These are phyloP conservation scores for Rubia yunnanensis DNA, from an alignment of 257 asterid genomes.

Conservation along the genomic window DNA sequence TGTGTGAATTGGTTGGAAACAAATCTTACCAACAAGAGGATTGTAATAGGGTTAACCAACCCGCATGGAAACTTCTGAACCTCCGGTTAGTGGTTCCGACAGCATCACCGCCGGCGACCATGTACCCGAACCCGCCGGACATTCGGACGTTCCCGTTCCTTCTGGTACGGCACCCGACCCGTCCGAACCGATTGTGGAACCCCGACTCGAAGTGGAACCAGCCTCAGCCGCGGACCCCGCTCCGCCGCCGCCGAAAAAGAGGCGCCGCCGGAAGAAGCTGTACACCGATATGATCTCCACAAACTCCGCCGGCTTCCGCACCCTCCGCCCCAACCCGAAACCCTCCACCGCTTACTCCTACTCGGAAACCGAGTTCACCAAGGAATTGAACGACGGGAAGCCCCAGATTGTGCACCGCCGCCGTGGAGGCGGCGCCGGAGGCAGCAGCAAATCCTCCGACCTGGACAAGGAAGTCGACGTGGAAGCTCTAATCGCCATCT, in stretches of 20 bases:
- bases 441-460: conserved; percentile 41
- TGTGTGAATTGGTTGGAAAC: too few species aligned
- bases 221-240: conserved; percentile 19
- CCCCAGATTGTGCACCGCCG: conserved; percentile 38
- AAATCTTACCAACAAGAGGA: too few species aligned
- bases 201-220: conserved; percentile 16
- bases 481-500: conserved; percentile 85
- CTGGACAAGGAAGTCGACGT: conserved; percentile 78
- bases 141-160: conserved; percentile 5
- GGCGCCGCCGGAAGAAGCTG: conserved; percentile 90
- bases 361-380: conserved; percentile 32
- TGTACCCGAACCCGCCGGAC: not conserved
- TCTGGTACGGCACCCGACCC: conserved; percentile 20
- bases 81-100: not conserved
- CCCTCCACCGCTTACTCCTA: conserved; percentile 38
- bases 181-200: conserved; percentile 14
- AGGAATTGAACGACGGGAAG: conserved; percentile 13
- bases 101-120: conserved; percentile 5
- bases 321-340: conserved; percentile 66
- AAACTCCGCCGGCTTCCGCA: conserved; percentile 52
- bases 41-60: not conserved
- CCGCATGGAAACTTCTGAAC: conserved; percentile 10
- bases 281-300: conserved; percentile 81
- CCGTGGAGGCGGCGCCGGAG: conserved; percentile 25
- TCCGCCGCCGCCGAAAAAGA: conserved; percentile 43